Evolutionary conservation across 1,284 basidiomycete genomes (phyloP), one percentile per base, ranked within the genome.

Genomic region (Pascua guehoae): DNA sequence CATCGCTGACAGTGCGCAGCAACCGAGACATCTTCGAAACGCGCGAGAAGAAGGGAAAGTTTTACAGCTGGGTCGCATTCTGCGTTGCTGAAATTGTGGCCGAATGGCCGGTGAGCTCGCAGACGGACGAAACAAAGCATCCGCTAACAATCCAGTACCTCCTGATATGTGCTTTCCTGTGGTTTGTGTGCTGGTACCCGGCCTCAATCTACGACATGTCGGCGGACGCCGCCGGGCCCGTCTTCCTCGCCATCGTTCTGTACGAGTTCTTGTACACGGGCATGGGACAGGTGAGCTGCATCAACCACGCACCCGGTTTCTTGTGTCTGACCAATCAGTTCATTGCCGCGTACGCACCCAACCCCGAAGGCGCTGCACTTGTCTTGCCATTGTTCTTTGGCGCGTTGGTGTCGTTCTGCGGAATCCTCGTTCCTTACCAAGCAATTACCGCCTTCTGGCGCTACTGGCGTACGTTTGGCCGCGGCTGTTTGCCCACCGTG

Each of bases 191-290:
- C 12, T 61, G 53, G 53, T 61, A 61, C 59, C 48, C 47, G n/a
- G 55, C 59, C 11, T 44, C 42, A 12, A 56, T 56, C 16, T 51
- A 57, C 46, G 47, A 47, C 47, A 42, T 52, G 49, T 36, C 47
- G 2, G 42, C 61, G 2, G 48, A 50, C 16, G 44, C 49, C 12
- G 61, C 61, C 12, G 61, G 61, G 41, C 61, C 61, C 40, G 72
- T 74, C 15, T 76, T 71, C 64, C 66, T 75, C 43, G 66, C 72
- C 53, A 71, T 76, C 66, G 67, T 70, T 4, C 57, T 76, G 2
- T 76, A 75, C 67, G 73, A 76, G 61, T 70, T 75, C 65, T 58
- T 75, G 12, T 76, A 76, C 59, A 76, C 72, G 2, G 71, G 70
- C 37, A 73, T 74, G 45, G 72, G 68, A 41, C 58, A 54, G 56